Conservation (phyloP, 306 rosid species). For the Crotalaria pallida region DNA sequence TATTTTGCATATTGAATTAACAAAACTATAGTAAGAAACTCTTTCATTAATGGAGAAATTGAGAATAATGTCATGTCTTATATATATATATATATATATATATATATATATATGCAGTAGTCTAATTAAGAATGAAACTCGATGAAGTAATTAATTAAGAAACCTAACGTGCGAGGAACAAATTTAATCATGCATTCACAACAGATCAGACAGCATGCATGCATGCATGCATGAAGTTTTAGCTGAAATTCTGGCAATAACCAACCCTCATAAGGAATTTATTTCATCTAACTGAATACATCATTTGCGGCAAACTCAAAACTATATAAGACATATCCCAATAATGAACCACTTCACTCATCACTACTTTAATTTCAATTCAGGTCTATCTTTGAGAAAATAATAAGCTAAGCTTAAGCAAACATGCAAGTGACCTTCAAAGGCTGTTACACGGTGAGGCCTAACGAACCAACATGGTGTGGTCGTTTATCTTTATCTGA, state of each 20-base stretch:
- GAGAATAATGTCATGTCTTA: too few relatives aligned
- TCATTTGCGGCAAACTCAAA: neutral
- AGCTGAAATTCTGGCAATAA: constrained; percentile 15
- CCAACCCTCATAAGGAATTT: constrained; percentile 1
- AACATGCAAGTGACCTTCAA: constrained; percentile 38
- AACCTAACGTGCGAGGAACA: neutral
- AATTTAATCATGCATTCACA: too few relatives aligned
- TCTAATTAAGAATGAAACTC: too few relatives aligned
- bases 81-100: too few relatives aligned
- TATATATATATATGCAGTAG: too few relatives aligned
- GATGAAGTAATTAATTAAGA: too few relatives aligned
- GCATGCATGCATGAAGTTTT: neutral
- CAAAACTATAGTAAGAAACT: too few relatives aligned
- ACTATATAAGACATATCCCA: neutral
- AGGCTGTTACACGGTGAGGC: constrained; percentile 25
- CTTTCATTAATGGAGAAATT: too few relatives aligned
- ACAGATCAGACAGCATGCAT: too few relatives aligned
- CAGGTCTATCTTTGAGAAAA: too few relatives aligned
- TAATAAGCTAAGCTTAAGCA: neutral
- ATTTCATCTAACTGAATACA: constrained; percentile 22
- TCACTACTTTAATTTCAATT: neutral
- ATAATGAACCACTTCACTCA: neutral
- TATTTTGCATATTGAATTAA: too few relatives aligned
- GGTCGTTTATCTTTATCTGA: constrained; percentile 38
- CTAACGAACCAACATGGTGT: constrained; percentile 34